Evolutionary conservation across 345 rosid species (phyloP).

Genomic region (Eucalyptus marginata): DNA sequence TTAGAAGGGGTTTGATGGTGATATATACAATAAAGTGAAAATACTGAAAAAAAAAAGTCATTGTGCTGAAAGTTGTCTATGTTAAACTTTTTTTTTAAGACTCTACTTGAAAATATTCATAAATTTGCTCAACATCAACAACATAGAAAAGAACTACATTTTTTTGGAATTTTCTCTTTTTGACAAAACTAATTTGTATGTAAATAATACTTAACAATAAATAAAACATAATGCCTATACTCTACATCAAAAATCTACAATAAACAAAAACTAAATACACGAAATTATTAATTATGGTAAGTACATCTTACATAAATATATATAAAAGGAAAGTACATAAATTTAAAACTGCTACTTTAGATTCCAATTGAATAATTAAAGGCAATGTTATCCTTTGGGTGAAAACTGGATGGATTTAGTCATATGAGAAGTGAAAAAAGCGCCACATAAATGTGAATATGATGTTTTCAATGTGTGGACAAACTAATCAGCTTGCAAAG

Average conservation of each 20-base stretch:
- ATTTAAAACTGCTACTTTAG: not conserved
- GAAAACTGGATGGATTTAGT: not conserved
- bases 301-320: not conserved
- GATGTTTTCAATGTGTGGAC: not conserved
- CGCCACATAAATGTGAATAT: not conserved
- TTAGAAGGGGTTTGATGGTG: not conserved
- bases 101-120: not conserved
- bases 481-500: not conserved
- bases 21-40: not conserved
- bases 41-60: not conserved
- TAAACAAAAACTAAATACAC: not conserved
- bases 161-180: not conserved
- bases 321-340: too few relatives aligned
- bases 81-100: not conserved
- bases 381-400: too few relatives aligned
- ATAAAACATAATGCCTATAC: not conserved
- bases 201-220: not conserved
- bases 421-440: not conserved
- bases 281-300: not conserved
- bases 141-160: not conserved
- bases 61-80: not conserved
- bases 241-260: too few relatives aligned
- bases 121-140: not conserved
- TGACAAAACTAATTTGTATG: not conserved
- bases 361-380: not conserved